Conservation (phyloP, 495 filamentous ascomycete species). For the Hypoxylon intermedium region DNA sequence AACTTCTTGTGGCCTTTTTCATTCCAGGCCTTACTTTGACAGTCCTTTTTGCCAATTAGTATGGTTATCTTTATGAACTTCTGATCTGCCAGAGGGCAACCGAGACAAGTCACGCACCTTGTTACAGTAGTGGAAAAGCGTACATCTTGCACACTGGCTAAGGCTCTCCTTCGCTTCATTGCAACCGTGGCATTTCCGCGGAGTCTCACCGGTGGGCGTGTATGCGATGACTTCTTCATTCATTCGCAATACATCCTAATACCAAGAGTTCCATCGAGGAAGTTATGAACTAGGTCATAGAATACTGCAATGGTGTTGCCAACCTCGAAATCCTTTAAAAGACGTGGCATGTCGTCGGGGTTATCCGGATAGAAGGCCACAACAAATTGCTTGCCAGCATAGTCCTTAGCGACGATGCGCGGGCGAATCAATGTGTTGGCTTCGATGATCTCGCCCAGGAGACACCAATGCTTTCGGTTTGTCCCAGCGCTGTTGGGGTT, state of each 20-base stretch:
- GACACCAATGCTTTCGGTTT: slow-evolving; percentile 26
- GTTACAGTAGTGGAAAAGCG: slow-evolving; percentile 18
- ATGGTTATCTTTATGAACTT: neutral
- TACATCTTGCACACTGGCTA: slow-evolving; percentile 13
- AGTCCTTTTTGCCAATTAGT: slow-evolving; percentile 16
- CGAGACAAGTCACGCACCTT: slow-evolving; percentile 9
- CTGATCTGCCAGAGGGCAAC: neutral
- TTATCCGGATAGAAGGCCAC: slow-evolving; percentile 26
- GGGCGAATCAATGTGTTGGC: slow-evolving; percentile 15
- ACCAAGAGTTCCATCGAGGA: slow-evolving; percentile 19
- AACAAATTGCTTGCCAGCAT: slow-evolving; percentile 11
- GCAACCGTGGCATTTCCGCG: slow-evolving; percentile 19
- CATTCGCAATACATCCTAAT: slow-evolving; percentile 20
- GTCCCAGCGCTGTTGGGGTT: neutral
- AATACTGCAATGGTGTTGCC: slow-evolving; percentile 32
- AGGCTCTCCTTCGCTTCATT: slow-evolving; percentile 6
- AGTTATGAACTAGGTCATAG: slow-evolving; percentile 14
- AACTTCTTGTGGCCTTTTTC: slow-evolving; percentile 24
- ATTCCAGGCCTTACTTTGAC: slow-evolving; percentile 20
- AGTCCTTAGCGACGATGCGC: slow-evolving; percentile 25
- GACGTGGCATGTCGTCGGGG: slow-evolving; percentile 16
- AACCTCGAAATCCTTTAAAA: slow-evolving; percentile 20
- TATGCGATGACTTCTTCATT: slow-evolving; percentile 25
- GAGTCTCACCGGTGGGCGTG: neutral
- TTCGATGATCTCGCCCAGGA: slow-evolving; percentile 28